phyloP scores from a whole-genome alignment of 208 protist genomes.

The Wallacemonas sp. region DNA sequence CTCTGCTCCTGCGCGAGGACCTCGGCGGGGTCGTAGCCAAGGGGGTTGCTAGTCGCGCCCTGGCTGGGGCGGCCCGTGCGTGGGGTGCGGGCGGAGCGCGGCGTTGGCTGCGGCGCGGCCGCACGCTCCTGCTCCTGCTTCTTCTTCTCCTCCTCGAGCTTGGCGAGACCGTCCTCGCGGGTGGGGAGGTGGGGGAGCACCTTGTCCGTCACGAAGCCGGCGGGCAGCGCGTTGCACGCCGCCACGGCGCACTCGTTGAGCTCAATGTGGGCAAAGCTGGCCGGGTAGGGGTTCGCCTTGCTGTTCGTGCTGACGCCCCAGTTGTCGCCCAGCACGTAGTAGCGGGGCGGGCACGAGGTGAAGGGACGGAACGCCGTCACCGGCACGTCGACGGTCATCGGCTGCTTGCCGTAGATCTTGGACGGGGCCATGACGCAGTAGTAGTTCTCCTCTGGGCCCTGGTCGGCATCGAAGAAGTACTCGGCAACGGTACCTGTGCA shows the following conservation, averaged over 20 bases:
- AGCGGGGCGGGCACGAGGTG: slow-evolving; percentile 76
- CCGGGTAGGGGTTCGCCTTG: slow-evolving; percentile 61
- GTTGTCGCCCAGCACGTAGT: slow-evolving; percentile 77
- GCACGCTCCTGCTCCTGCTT: slow-evolving; percentile 33
- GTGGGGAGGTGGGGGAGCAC: slow-evolving; percentile 61
- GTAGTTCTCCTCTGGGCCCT: slow-evolving; percentile 84
- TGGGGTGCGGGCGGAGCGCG: slow-evolving; percentile 15
- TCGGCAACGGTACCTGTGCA: slow-evolving; percentile 74
- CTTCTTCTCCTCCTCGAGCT: slow-evolving; percentile 49
- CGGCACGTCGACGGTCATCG: slow-evolving; percentile 56
- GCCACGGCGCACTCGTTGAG: slow-evolving; percentile 76
- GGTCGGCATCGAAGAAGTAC: slow-evolving; percentile 83
- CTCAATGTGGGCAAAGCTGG: slow-evolving; percentile 69
- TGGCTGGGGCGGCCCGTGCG: slow-evolving; percentile 7
- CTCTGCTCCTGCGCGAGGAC: slow-evolving; percentile 38
- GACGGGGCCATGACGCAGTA: slow-evolving; percentile 86
- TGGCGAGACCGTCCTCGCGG: slow-evolving; percentile 54
- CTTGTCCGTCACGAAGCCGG: slow-evolving; percentile 51
- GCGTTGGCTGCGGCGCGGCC: slow-evolving; percentile 6
- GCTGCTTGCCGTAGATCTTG: slow-evolving; percentile 60
- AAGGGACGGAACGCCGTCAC: slow-evolving; percentile 78
- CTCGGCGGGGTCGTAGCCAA: slow-evolving; percentile 19
- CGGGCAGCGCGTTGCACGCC: slow-evolving; percentile 47
- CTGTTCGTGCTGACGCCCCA: slow-evolving; percentile 66
- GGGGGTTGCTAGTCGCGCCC: slow-evolving; percentile 13